phyloP scores from a whole-genome alignment of 2,329 filamentous ascomycete species.

The Chrysoporthe puriensis region DNA sequence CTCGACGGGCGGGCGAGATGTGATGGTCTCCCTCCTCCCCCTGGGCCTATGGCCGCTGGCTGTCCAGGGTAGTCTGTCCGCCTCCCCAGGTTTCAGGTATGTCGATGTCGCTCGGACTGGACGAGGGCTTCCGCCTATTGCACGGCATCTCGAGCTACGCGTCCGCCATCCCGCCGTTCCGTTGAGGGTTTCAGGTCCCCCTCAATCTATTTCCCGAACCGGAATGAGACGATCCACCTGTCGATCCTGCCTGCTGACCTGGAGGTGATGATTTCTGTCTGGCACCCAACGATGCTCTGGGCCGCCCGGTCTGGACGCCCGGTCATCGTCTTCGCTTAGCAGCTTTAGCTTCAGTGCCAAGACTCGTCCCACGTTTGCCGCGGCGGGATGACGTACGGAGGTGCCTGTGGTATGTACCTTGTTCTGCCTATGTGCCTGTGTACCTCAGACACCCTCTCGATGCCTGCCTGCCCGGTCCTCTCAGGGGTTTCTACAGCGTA shows the following conservation, averaged over 20 bases:
- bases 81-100: neutral
- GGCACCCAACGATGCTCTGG: neutral
- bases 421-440: neutral
- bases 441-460: too few species aligned
- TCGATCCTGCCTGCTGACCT: constrained; percentile 1
- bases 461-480: too few species aligned
- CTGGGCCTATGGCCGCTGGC: too few species aligned
- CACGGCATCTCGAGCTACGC: neutral
- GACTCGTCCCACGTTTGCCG: constrained; percentile 9
- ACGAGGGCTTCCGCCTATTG: neutral
- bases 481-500: too few species aligned
- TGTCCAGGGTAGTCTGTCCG: too few species aligned
- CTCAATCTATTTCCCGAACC: neutral
- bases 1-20: neutral
- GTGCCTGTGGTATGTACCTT: neutral
- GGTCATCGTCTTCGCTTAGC: neutral
- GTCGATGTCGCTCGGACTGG: neutral
- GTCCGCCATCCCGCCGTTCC: neutral
- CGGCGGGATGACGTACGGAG: constrained; percentile 1
- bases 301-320: neutral
- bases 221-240: neutral
- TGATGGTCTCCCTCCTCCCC: neutral
- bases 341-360: constrained; percentile 9
- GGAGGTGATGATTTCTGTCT: neutral
- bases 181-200: neutral